Evolutionary conservation across 306 rosid genomes (phyloP).

Genomic region (Quercus parvula): DNA sequence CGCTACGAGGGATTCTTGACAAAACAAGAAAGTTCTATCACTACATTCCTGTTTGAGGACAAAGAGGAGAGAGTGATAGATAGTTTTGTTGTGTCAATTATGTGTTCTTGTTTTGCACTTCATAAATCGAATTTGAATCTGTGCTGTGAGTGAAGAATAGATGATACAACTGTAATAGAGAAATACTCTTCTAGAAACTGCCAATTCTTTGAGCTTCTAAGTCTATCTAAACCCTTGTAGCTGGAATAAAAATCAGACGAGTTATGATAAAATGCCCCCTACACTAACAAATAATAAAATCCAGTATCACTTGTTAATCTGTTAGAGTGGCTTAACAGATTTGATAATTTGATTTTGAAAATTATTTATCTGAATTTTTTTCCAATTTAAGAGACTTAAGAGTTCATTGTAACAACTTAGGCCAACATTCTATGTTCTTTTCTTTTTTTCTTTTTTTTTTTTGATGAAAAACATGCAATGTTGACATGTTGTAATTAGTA

Average conservation of each 20-base stretch:
- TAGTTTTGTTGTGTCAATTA: not conserved
- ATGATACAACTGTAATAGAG: not conserved
- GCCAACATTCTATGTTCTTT: too few species aligned
- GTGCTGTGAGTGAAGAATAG: not conserved
- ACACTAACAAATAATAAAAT: not conserved
- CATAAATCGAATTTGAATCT: not conserved
- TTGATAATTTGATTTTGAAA: not conserved
- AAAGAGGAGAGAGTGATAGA: not conserved
- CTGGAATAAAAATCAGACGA: not conserved
- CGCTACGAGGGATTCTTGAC: not conserved
- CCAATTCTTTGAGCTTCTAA: not conserved
- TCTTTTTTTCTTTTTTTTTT: too few species aligned
- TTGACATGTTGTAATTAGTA: not conserved
- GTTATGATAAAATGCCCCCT: not conserved
- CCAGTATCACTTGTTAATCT: not conserved
- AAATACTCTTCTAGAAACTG: not conserved
- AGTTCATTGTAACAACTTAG: too few species aligned
- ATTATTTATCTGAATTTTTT: not conserved
- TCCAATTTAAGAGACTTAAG: too few species aligned
- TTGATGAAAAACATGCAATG: too few species aligned
- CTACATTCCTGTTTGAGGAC: not conserved
- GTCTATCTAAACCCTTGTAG: not conserved
- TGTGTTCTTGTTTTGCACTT: not conserved
- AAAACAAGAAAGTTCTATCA: not conserved
- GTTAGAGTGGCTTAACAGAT: not conserved